Base-by-base conservation (phyloP, 2,329 filamentous ascomycete species). In the Sarocladium oryzae region DNA sequence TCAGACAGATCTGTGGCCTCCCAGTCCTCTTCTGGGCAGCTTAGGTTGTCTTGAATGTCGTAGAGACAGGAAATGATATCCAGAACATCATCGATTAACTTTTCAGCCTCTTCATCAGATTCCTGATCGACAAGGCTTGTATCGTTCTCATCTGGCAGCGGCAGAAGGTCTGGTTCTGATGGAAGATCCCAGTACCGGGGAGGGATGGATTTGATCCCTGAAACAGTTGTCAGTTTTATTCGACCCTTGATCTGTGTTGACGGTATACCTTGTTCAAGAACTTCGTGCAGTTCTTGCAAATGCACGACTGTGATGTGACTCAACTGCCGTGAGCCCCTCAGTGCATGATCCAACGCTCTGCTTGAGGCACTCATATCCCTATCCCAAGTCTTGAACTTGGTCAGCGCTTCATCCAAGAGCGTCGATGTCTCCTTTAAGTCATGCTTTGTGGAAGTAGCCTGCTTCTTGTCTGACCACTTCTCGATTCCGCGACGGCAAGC, bases 351-450 rank as follows among this genome's bases (percentile, higher is more conserved):
- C 21, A 45, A 30, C 4, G 40, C 40, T n/a, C 40, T 26, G n/a
- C 24, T 45, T 16, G 40, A 45, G 6, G 40, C 40, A 45, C 40
- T 45, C 24, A 45, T n/a, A n/a, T 45, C 40, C 16, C 24, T 26
- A 20, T 45, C 40, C 40, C 40, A 45, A 28, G 40, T 45, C 18
- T 45, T 45, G 40, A 45, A 45, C n/a, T 45, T 45, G 8, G 40
- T 45, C 23, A 45, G 21, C 4, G 40, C 40, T 18, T 45, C 40
- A n/a, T 45, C 40, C 40, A 45, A 30, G 7, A 26, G 16, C 13
- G 13, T 30, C 21, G 28, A 16, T 5, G 40, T 45, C n/a, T 45
- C 40, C 18, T 45, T 45, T 11, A 45, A n/a, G 21, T 45, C 21
- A 26, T 26, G 40, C 21, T 18, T 45, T n/a, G 40, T 23, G 4